Evolutionary conservation across 1,284 basidiomycete species (phyloP), one percentile per base, ranked within the genome.

Genomic region (Cryptococcus amylolentus): DNA sequence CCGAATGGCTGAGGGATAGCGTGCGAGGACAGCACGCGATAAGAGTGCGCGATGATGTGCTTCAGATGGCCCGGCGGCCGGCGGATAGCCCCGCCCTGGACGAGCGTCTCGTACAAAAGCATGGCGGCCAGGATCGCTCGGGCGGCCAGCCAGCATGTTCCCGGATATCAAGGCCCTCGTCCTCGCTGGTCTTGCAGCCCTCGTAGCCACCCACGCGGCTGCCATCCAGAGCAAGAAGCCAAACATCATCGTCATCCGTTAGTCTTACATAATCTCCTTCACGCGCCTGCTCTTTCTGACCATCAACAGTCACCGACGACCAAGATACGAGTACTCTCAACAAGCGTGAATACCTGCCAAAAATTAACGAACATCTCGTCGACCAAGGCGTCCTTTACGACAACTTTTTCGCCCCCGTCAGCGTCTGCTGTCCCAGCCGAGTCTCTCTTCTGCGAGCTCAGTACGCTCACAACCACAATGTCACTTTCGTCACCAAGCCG

Each of bases 381-480:
- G 61, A 64, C 47, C 37, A 64, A 16, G 65, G 67, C 16, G 62
- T 63, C 7, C 47, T 46, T 16, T 67, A 66, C 49, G 56, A 60
- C 40, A 66, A 68, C 56, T 71, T 68, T 54, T 69, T 67, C 46
- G 57, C 63, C 0, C 68, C 68, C 5, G 64, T 67, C 13, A 64
- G 65, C 0, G 55, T 72, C 8, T 72, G 70, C 55, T 72, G 70
- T 43, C 70, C 70, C 0, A 66, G 66, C 1, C 65, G 69, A 2
- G 63, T 68, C 5, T 61, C 59, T 18, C 63, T 72, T 8, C 57
- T 70, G 3, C 59, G 69, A 8, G 60, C 66, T 3, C 69, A 71
- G 49, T 62, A 66, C 38, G 66, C 70, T 4, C 70, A 72, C 60
- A 68, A 67, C 59, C 68, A 69, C 54, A 72, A 71, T 57, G 60